Evolutionary conservation across 306 rosid genomes (phyloP), one percentile per base, ranked within the genome.

Genomic region (Corylus avellana): DNA sequence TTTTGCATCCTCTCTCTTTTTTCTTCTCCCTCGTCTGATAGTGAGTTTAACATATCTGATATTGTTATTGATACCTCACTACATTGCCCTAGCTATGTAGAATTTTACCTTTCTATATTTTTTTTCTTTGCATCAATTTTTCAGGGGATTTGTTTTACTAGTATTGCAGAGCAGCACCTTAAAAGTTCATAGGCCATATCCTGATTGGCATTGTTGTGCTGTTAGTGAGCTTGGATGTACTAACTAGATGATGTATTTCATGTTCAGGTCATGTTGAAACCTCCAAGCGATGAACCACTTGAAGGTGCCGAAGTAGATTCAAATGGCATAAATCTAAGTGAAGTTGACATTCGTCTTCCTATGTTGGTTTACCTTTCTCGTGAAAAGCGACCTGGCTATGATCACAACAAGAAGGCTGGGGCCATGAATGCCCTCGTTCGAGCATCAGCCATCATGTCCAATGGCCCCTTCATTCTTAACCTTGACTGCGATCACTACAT

Each of bases 361-460:
- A 79, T 90, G 94, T 94, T 92, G 18, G 97, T 92, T 73, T 90
- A 92, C 44, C 88, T 90, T 81, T 88, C 97, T 64, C 97, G 97
- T 13, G 97, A 92, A 78, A 92, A 92, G 75, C 84, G 97, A 77
- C 91, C 97, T 12, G 94, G 97, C 62, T 90, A 90, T 76, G 97
- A 92, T 82, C 97, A 92, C 88, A 92, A 92, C 90, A 92, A 92
- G 84, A 92, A 92, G 79, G 97, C 94, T 0, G 97, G 97, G 56
- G 97, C 97, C 7, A 92, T 92, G 97, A 92, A 92, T 76, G 97
- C 94, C 13, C 27, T 92, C 12, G 97, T 92, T 80, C 88, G 94
- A 75, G 91, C 97, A 64, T 92, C 97, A 0, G 97, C 97, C 13
- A 32, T 92, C 73, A 85, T 92, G 93, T 92, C 97, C 46, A 92